phyloP scores from a whole-genome alignment of 176 grass and related monocot species.

The Pharus latifolius region DNA sequence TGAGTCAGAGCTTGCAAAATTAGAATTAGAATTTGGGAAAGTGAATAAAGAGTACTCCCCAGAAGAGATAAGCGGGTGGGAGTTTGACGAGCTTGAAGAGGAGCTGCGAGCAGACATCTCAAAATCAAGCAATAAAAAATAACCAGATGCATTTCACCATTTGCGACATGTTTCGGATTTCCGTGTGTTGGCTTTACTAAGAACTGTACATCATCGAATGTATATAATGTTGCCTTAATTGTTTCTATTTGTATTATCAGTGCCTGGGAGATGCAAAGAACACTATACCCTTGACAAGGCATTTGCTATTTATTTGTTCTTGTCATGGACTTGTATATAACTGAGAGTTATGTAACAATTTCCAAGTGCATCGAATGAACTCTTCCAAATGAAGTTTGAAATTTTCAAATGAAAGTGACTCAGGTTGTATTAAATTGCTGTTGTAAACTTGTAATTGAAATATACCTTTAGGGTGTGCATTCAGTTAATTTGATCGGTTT shows the following conservation, averaged over 20 bases:
- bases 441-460: no score
- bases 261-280: neutral
- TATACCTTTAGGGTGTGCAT: no score
- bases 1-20: slow-evolving; percentile 59
- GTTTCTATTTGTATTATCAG: neutral
- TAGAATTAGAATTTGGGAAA: slow-evolving; percentile 64
- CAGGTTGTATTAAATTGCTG: no score
- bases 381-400: no score
- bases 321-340: neutral
- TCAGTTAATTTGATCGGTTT: no score
- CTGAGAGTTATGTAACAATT: neutral
- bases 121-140: slow-evolving; percentile 11
- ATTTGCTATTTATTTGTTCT: slow-evolving; percentile 31
- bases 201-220: slow-evolving; percentile 10
- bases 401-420: no score
- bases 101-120: slow-evolving; percentile 55
- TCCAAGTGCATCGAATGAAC: no score
- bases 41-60: slow-evolving; percentile 45
- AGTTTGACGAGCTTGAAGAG: slow-evolving; percentile 90
- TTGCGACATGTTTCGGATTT: neutral
- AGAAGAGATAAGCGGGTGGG: slow-evolving; percentile 80
- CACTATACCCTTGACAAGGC: neutral
- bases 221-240: slow-evolving; percentile 35
- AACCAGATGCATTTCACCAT: neutral
- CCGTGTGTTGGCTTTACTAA: neutral